phyloP scores from a whole-genome alignment of 768 basidiomycete genomes.

The Termitomyces sp. region DNA sequence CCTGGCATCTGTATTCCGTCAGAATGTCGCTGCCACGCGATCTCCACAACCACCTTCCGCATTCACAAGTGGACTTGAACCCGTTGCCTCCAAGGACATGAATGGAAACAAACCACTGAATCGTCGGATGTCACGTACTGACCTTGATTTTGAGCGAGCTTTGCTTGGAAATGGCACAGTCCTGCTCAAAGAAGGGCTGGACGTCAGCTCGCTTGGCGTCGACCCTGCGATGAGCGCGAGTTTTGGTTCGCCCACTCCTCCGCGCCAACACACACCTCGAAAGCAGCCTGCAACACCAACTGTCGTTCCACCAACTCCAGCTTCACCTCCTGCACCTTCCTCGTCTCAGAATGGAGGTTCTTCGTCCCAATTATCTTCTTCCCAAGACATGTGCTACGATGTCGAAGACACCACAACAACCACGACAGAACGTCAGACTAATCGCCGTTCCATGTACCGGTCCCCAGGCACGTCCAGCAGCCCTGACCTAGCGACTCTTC shows the following conservation, averaged over 20 bases:
- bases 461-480: conserved; percentile 86
- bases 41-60: conserved; percentile 33
- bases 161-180: conserved; percentile 64
- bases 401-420: conserved; percentile 38
- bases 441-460: conserved; percentile 81
- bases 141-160: conserved; percentile 80
- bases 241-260: conserved; percentile 35
- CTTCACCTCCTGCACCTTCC: conserved; percentile 33
- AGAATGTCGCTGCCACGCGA: conserved; percentile 38
- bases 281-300: conserved; percentile 51
- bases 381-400: conserved; percentile 57
- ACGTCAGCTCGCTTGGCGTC: conserved; percentile 60
- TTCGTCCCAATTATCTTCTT: conserved; percentile 46
- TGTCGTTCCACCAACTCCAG: conserved; percentile 66
- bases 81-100: conserved; percentile 48
- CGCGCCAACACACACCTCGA: conserved; percentile 28
- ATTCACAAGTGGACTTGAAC: conserved; percentile 47
- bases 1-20: conserved; percentile 64
- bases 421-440: conserved; percentile 56
- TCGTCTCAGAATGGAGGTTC: conserved; percentile 21
- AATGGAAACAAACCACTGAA: conserved; percentile 29
- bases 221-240: conserved; percentile 34
- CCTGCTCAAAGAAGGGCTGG: conserved; percentile 61
- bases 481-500: conserved; percentile 84
- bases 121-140: conserved; percentile 63